Evolutionary conservation across 352 stramenopile species (phyloP), one percentile per base, ranked within the genome.

Genomic region (Pythium brassicae): DNA sequence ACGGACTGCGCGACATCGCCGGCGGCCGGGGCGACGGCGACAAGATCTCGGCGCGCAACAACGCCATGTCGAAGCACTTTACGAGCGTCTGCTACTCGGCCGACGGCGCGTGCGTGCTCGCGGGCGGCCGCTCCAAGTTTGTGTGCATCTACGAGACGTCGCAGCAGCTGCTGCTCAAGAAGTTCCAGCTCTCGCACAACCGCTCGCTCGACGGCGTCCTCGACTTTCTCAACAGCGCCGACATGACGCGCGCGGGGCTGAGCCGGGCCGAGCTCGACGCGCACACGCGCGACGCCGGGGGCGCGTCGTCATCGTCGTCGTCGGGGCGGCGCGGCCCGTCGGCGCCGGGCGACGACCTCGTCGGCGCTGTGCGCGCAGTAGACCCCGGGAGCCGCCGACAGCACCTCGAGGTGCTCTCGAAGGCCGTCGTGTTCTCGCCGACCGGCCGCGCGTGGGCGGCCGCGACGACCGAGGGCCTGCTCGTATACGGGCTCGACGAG

Each of bases 121-220:
- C 96, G 6, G 97, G 97, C 55, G 97, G 97, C 14, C 95, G 96
- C 52, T 98, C 90, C 51, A 99, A 99, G 72, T 99, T 98, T 68
- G 93, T 99, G 53, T 99, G 98, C 66, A 99, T 99, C 61, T 99
- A 99, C 81, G 92, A 98, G 66, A 89, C 97, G 39, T 95, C 83
- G 23, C 79, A 86, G 63, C 86, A 89, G 53, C 95, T 99, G 27
- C 72, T 99, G 53, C 74, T 99, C 47, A 98, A 99, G 63, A 99
- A 99, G 69, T 99, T 99, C 69, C 96, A 99, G 79, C 85, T 99
- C 43, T 98, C 92, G 29, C 97, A 99, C 78, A 99, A 99, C 74
- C 72, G 96, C 45, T 96, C 86, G 32, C 68, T 97, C 1, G 96
- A 99, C 63, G 97, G 96, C 37, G 92, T 99, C 39, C 67, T 99